Conservation (phyloP, 495 filamentous ascomycete species). For the Neurospora intermedia region DNA sequence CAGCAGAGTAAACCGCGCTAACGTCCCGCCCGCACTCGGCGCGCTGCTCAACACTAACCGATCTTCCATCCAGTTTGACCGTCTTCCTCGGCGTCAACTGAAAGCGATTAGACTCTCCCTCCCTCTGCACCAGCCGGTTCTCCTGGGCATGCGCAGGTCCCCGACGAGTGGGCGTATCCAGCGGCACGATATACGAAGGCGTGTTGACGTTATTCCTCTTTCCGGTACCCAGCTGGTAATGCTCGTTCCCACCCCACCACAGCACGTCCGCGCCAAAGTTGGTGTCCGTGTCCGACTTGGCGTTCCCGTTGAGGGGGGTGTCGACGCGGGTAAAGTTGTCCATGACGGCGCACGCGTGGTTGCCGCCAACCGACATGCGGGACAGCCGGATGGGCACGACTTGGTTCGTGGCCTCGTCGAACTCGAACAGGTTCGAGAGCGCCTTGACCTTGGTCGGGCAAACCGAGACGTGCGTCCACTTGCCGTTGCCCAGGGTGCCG, state of each 20-base stretch:
- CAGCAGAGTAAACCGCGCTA: conserved; percentile 64
- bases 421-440: conserved; percentile 74
- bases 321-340: conserved; percentile 60
- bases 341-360: conserved; percentile 71
- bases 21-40: conserved; percentile 79
- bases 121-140: conserved; percentile 36
- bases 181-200: conserved; percentile 68
- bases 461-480: conserved; percentile 81
- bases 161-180: conserved; percentile 36
- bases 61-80: conserved; percentile 53
- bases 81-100: conserved; percentile 74
- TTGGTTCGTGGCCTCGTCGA: conserved; percentile 56
- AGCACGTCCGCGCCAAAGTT: conserved; percentile 79
- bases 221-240: conserved; percentile 85
- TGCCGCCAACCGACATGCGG: conserved; percentile 55
- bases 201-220: conserved; percentile 66
- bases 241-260: conserved; percentile 92
- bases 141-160: conserved; percentile 16
- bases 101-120: conserved; percentile 59
- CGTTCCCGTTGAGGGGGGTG: conserved; percentile 26
- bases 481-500: conserved; percentile 73
- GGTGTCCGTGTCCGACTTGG: conserved; percentile 49
- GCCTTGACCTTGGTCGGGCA: conserved; percentile 72
- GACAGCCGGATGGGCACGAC: conserved; percentile 68
- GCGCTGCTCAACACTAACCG: conserved; percentile 69